Conservation (phyloP, 2,329 filamentous ascomycete genomes). For the Colletotrichum sp. region DNA sequence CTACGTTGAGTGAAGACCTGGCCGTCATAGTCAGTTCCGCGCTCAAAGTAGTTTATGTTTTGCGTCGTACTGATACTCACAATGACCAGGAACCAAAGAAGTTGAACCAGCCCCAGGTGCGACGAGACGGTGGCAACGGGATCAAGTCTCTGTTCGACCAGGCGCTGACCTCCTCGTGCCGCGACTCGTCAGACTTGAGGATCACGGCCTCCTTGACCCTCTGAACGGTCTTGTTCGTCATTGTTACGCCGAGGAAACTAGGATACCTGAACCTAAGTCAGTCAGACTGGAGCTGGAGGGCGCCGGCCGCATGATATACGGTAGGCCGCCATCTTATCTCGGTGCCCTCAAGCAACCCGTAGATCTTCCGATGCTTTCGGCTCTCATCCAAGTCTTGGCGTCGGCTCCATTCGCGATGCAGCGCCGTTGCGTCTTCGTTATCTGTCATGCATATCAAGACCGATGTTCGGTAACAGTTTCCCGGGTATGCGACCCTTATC, state of each 20-base stretch:
- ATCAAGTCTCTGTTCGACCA: constrained; percentile 52
- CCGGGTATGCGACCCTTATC: not conserved
- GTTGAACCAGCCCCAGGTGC: constrained; percentile 52
- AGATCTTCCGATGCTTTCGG: not conserved
- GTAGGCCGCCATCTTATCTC: not conserved
- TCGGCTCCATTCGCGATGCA: not conserved
- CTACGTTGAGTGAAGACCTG: constrained; percentile 37
- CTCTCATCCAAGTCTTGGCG: not conserved
- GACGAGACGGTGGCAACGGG: constrained; percentile 41
- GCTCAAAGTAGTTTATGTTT: not conserved
- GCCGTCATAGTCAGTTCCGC: not conserved
- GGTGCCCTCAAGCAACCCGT: too few relatives aligned
- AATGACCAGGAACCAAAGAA: constrained; percentile 48
- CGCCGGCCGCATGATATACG: not conserved
- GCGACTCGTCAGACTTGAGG: constrained; percentile 41
- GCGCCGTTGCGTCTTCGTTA: not conserved
- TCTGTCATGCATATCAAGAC: not conserved
- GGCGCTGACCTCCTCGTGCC: constrained; percentile 48
- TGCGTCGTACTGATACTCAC: constrained; percentile 24
- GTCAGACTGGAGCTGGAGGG: not conserved
- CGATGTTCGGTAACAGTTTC: not conserved
- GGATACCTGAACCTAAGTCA: not conserved
- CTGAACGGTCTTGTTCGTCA: not conserved
- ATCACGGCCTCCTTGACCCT: constrained; percentile 34
- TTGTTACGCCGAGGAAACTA: not conserved